Percentiles rank a stretch among this genome's conserved stretches.
These are phyloP conservation scores for Taphrina populina DNA, from an alignment of 1,139 yeast species.

Conservation along the genomic window DNA sequence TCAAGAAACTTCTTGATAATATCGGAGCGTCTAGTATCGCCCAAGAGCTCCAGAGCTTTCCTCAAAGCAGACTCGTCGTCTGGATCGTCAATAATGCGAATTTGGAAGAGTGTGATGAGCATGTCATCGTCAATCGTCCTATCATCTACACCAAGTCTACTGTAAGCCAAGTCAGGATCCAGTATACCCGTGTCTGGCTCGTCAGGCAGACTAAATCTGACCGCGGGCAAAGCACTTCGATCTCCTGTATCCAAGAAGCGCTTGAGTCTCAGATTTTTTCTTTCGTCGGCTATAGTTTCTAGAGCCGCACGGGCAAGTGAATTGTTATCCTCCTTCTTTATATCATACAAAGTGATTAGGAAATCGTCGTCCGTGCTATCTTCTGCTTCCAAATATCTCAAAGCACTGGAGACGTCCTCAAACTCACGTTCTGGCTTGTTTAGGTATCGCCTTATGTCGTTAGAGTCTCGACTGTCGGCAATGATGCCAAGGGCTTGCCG, in stretches of 20 bases:
- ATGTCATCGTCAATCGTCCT: conserved; percentile 30
- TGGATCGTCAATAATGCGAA: conserved; percentile 37
- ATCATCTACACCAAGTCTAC: conserved; percentile 30
- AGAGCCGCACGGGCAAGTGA: conserved; percentile 28
- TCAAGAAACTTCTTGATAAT: conserved; percentile 41
- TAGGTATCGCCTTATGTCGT: conserved; percentile 45
- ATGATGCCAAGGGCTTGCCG: conserved; percentile 55
- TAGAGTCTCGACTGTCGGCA: conserved; percentile 56
- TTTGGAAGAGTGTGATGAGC: conserved; percentile 27
- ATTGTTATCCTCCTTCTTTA: conserved; percentile 55
- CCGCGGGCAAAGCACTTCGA: conserved; percentile 18
- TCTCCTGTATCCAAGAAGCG: conserved; percentile 26
- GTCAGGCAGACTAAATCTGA: conserved; percentile 1
- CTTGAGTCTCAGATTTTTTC: conserved; percentile 19
- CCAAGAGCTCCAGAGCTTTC: conserved; percentile 57
- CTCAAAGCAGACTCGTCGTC: conserved; percentile 44
- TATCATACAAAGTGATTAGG: conserved; percentile 66
- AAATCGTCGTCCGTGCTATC: conserved; percentile 73
- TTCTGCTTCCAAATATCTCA: conserved; percentile 60
- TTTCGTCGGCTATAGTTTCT: conserved; percentile 30
- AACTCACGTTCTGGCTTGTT: conserved; percentile 40
- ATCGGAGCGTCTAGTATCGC: conserved; percentile 46
- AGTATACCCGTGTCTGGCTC: conserved; percentile 14
- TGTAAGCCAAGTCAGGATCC: conserved; percentile 30
- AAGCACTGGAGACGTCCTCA: conserved; percentile 57